Evolutionary conservation across 805 yeast genomes (phyloP).

Genomic region (Starmerella khaoyaiensis): DNA sequence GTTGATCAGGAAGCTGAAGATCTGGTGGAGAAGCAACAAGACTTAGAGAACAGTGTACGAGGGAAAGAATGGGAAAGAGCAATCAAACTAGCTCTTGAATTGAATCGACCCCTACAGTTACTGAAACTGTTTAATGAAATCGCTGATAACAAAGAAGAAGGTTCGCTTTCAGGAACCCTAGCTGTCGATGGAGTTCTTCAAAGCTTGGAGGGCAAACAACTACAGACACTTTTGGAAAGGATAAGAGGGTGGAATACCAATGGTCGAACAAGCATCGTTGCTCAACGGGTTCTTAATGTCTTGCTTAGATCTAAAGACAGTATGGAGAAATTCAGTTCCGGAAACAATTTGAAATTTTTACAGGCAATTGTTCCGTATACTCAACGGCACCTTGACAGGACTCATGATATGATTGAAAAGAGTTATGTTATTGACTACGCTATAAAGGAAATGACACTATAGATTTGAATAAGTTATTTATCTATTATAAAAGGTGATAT

Average conservation of each 20-base stretch:
- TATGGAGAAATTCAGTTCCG: conserved; percentile 44
- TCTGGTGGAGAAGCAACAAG: conserved; percentile 81
- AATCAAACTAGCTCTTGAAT: conserved; percentile 65
- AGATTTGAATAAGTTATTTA: conserved; percentile 3
- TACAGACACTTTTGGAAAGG: conserved; percentile 51
- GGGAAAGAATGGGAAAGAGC: conserved; percentile 79
- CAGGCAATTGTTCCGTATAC: conserved; percentile 79
- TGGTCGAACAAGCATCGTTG: conserved; percentile 61
- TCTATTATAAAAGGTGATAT: not conserved
- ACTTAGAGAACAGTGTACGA: conserved; percentile 58
- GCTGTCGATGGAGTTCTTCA: conserved; percentile 55
- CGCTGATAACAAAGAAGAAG: conserved; percentile 34
- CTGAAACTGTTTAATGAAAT: conserved; percentile 62
- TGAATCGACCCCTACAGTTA: conserved; percentile 82
- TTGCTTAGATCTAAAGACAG: conserved; percentile 41
- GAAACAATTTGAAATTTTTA: conserved; percentile 53
- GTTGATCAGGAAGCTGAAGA: conserved; percentile 40
- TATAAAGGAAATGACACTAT: conserved; percentile 44
- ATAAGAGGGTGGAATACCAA: conserved; percentile 93
- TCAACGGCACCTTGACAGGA: conserved; percentile 66
- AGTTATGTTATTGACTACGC: conserved; percentile 78
- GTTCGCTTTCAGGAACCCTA: conserved; percentile 41
- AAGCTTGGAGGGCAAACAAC: conserved; percentile 44
- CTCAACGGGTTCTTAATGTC: conserved; percentile 64
- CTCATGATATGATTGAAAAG: conserved; percentile 71